Conservation (phyloP, 202 grass and related monocot genomes). For the Panicum hallii region DNA sequence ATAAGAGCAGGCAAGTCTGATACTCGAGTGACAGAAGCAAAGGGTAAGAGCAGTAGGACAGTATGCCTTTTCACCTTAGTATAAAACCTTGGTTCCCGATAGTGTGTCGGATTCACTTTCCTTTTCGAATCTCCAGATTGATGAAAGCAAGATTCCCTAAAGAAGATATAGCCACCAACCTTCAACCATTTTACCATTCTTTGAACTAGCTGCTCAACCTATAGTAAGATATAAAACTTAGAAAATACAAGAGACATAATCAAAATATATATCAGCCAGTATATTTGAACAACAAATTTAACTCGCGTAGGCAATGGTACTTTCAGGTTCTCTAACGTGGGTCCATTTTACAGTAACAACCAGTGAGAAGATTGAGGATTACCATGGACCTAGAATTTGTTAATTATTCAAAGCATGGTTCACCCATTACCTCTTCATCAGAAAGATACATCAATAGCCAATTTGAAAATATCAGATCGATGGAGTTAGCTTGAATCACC, state of each 20-base stretch:
- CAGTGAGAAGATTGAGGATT: background rate
- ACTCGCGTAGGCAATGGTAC: background rate
- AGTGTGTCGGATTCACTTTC: slow-evolving; percentile 96
- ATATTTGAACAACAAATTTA: background rate
- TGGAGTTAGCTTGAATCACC: slow-evolving; percentile 68
- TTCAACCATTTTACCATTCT: slow-evolving; percentile 95
- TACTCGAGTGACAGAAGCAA: background rate
- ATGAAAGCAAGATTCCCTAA: slow-evolving; percentile 99
- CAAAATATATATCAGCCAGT: background rate
- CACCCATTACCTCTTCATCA: slow-evolving; percentile 79
- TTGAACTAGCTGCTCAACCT: slow-evolving; percentile 79
- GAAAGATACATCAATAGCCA: slow-evolving; percentile 99
- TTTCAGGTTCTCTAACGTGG: background rate
- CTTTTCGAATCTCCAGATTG: slow-evolving; percentile 98
- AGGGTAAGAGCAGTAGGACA: background rate
- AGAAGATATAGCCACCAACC: slow-evolving; percentile 88
- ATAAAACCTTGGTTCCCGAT: slow-evolving; percentile 91
- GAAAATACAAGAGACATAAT: background rate
- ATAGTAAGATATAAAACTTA: slow-evolving; percentile 33
- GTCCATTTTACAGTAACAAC: slow-evolving; percentile 30
- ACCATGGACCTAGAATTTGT: background rate
- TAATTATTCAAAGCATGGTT: slow-evolving; percentile 24
- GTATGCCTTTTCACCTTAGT: slow-evolving; percentile 69
- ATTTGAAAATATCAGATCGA: slow-evolving; percentile 97
- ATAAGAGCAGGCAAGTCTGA: background rate